phyloP scores from a whole-genome alignment of 495 filamentous ascomycete genomes.

The Penicillium ochrochloron region DNA sequence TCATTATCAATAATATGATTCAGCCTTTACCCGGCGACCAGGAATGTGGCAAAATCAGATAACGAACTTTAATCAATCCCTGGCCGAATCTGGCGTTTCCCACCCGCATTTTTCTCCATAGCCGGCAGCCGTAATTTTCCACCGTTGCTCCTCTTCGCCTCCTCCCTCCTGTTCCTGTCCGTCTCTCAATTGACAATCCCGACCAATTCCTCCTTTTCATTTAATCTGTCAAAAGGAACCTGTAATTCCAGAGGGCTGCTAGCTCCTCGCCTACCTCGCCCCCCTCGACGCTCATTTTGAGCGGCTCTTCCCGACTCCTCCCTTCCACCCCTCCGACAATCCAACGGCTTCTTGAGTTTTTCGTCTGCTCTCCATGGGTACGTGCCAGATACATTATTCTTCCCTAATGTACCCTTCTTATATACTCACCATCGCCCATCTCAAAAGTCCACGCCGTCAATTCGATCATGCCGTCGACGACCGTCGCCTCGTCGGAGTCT shows the following conservation, averaged over 20 bases:
- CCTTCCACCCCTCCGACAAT: constrained; percentile 2
- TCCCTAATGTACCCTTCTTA: background rate
- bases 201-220: background rate
- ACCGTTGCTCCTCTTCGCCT: background rate
- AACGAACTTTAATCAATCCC: constrained; percentile 15
- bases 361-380: constrained; percentile 22
- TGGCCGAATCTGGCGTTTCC: constrained; percentile 22
- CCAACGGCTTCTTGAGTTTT: constrained; percentile 9
- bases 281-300: background rate
- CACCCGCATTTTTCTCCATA: constrained; percentile 10
- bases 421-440: background rate
- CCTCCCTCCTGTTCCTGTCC: background rate
- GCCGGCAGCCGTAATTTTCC: constrained; percentile 22
- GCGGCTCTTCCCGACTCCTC: constrained; percentile 11
- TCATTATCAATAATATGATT: background rate
- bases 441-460: constrained; percentile 43
- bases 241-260: background rate
- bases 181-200: background rate
- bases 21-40: background rate
- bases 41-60: constrained; percentile 38
- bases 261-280: too few species aligned
- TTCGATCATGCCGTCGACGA: constrained; percentile 35
- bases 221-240: background rate
- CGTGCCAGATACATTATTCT: background rate
- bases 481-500: constrained; percentile 31